phyloP scores from a whole-genome alignment of 2,329 filamentous ascomycete species.

The Cucurbitaria berberidis region DNA sequence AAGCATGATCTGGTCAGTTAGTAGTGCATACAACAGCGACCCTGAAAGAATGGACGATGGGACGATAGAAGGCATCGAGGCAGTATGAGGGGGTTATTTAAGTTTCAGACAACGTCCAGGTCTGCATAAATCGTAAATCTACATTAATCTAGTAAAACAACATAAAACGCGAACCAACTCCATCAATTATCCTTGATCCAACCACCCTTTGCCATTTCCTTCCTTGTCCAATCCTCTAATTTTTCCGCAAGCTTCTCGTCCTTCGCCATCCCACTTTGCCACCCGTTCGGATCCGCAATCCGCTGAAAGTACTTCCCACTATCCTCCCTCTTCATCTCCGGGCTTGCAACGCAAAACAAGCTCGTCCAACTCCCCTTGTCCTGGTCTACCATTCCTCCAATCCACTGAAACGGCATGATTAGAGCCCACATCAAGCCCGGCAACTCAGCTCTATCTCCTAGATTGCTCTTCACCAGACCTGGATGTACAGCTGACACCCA shows the following conservation, averaged over 20 bases:
- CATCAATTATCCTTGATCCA: background rate
- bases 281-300: slow-evolving; percentile 1
- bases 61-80: background rate
- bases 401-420: background rate
- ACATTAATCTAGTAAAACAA: background rate
- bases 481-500: slow-evolving; percentile 19
- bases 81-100: background rate
- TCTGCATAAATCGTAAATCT: background rate
- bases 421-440: background rate
- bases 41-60: no score
- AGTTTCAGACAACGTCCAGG: background rate
- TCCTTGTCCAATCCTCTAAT: background rate
- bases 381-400: background rate
- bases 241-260: background rate
- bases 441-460: background rate
- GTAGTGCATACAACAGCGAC: background rate
- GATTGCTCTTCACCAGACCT: slow-evolving; percentile 13
- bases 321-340: background rate
- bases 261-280: background rate
- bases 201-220: background rate
- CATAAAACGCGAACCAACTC: background rate
- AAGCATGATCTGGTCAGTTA: background rate
- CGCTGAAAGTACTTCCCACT: background rate
- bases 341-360: background rate
- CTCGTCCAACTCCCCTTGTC: background rate